Evolutionary conservation across 2,329 filamentous ascomycete species (phyloP), one percentile per base, ranked within the genome.

Genomic region (Stagonosporopsis chrysanthemi): DNA sequence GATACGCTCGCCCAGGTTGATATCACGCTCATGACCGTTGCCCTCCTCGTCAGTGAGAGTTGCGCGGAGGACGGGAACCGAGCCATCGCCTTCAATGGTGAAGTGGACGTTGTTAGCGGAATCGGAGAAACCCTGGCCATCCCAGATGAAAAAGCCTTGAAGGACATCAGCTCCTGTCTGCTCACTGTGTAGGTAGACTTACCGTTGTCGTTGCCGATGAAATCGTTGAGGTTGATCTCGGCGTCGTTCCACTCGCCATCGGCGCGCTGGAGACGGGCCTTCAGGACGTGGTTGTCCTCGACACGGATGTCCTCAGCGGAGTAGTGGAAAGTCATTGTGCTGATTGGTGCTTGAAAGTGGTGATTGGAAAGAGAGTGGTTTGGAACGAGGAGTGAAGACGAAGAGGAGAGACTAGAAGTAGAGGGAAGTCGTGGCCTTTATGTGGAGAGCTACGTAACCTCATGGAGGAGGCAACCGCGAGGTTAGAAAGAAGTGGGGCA

Each of bases 1-100:
- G 51, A 88, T 78, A 56, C 82, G 77, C 79, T 86, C 83, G 2
- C 79, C 70, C 6, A 88, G 79, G 76, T 88, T 87, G 62, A 87
- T 61, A 63, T 87, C 79, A 35, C 77, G 72, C 6, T 71, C 56
- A 1, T 75, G 56, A 1, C 55, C 50, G 17, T 84, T 75, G 36
- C 83, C 83, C 0, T 82, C 75, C 1, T 70, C 45, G 29, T 79
- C 77, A 36, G 56, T 65, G 29, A 87, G 78, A 0, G 43, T 56
- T 35, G 84, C 84, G 17, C 84, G 82, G 42, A 88, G 82, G 41
- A 87, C 67, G 35, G 84, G 83, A 22, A 82, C 77, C 1, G 68
- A 61, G 19, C 76, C 82, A 23, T 75, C 81, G 22, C 83, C 84
- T 72, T 87, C 84, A 3, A 84, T 63, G 6, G 67, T 55, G 69